Conservation (phyloP, 495 filamentous ascomycete genomes). For the Achaetomiella virescens region DNA sequence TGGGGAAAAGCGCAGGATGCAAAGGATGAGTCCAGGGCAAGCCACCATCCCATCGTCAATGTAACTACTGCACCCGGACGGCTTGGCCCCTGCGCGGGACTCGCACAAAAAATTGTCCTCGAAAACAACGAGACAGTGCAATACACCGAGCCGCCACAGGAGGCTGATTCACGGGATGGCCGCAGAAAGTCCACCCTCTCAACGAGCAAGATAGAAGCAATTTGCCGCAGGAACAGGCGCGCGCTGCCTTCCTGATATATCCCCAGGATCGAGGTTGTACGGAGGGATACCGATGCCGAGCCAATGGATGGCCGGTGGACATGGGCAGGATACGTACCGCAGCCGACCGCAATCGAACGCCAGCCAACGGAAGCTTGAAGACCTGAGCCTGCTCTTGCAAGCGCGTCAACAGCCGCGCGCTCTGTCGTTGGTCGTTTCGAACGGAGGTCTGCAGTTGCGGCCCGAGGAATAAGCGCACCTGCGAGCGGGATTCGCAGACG, state of each 20-base stretch:
- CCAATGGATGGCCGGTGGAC: conserved; percentile 19
- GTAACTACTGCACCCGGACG: too few relatives aligned
- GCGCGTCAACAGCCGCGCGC: conserved; percentile 29
- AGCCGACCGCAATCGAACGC: conserved; percentile 4
- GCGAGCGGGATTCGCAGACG: conserved; percentile 1
- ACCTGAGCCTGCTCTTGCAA: conserved; percentile 12
- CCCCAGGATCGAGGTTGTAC: conserved; percentile 6
- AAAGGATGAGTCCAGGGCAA: background rate
- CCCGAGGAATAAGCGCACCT: conserved; percentile 15
- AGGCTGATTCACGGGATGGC: background rate
- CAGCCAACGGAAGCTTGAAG: conserved; percentile 21
- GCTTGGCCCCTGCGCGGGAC: background rate
- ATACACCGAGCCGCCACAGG: background rate
- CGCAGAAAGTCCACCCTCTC: background rate
- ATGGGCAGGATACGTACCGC: conserved; percentile 4
- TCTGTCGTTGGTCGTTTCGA: conserved; percentile 15
- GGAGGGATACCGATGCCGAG: background rate
- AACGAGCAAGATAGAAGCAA: background rate
- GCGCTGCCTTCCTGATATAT: conserved; percentile 25
- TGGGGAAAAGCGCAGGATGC: background rate
- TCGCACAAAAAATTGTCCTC: background rate
- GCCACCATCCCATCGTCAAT: background rate
- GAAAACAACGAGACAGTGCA: background rate
- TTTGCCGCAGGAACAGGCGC: conserved; percentile 24
- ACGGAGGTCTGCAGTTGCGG: conserved; percentile 6